phyloP scores from a whole-genome alignment of 2,329 filamentous ascomycete species.

The Hypoxylon sp. region DNA sequence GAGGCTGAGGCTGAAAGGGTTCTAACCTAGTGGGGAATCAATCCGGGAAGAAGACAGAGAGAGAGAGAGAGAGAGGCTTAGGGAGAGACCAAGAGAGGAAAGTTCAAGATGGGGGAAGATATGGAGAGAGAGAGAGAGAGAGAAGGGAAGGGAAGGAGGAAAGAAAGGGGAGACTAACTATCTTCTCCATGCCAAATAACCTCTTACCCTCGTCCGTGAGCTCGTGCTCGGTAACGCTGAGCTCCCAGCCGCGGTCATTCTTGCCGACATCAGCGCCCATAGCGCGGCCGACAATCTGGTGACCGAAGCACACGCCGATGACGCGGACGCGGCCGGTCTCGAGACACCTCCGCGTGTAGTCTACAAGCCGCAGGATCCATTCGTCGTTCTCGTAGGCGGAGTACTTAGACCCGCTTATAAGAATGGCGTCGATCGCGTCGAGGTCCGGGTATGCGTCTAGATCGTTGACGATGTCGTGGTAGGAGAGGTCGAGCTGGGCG shows the following conservation, averaged over 20 bases:
- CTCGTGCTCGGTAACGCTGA: constrained; percentile 78
- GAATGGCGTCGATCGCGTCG: constrained; percentile 82
- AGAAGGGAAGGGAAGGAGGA: constrained; percentile 4
- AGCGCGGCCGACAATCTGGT: constrained; percentile 85
- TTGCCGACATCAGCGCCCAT: constrained; percentile 76
- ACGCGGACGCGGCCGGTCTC: constrained; percentile 74
- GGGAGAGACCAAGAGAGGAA: too few relatives aligned
- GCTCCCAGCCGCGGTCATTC: constrained; percentile 82
- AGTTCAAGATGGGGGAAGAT: too few relatives aligned
- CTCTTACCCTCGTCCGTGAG: constrained; percentile 79
- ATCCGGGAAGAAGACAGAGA: neutral
- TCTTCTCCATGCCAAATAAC: constrained; percentile 76
- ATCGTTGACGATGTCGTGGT: constrained; percentile 79
- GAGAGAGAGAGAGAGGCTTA: too few relatives aligned
- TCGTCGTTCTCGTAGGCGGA: constrained; percentile 80
- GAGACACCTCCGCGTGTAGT: constrained; percentile 74
- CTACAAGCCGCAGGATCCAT: constrained; percentile 83
- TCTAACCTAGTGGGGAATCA: neutral
- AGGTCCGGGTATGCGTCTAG: constrained; percentile 78
- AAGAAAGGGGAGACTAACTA: constrained; percentile 58
- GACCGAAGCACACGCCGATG: constrained; percentile 89
- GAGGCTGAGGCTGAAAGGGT: too few relatives aligned
- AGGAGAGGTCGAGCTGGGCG: constrained; percentile 70
- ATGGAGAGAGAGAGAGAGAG: too few relatives aligned
- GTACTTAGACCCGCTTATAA: constrained; percentile 83